Evolutionary conservation across 169 alveolate genomes (phyloP), one percentile per base, ranked within the genome.

Genomic region (Eimeria falciformis): DNA sequence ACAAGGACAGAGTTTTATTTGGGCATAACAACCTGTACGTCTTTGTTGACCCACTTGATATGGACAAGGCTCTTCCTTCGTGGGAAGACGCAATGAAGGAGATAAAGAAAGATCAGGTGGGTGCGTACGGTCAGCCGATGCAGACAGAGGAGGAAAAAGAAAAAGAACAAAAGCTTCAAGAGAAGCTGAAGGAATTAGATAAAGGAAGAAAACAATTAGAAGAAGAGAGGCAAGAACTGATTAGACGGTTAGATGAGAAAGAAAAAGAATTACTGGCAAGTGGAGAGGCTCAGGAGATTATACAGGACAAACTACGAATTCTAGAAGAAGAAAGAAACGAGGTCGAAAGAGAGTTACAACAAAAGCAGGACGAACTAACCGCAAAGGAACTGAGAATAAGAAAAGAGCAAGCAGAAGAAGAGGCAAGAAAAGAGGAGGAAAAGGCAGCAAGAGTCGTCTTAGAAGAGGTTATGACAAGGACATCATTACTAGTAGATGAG

Each of bases 81-180:
- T 92, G 95, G 95, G 92, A 92, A 69, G 93, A 83, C 14, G 92
- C 95, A 56, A 92, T 92, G 95, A 86, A 85, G 87, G 95, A 92
- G 71, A 92, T 69, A 27, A 92, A 84, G 87, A 86, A 92, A 46
- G 90, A 81, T 47, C 90, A 81, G 77, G 56, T 81, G 90, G 82
- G 58, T 47, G 92, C 78, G 5, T 79, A 73, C 56, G 92, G 92
- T 23, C 90, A 53, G 73, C 23, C 87, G 21, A 71, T 33, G 40
- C 58, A 85, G 73, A 62, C 77, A 21, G 83, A 69, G 50, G 92
- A 78, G 43, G 94, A 91, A 12, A 75, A 53, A 50, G 78, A 40
- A 40, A 66, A 66, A 33, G 93, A 90, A 18, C 62, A 29, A 53
- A 90, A 90, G 62, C 43, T 90, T 40, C 73, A 62, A 23, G 90